A percentile compares a stretch with the other conserved stretches of the same genome.
Evolutionary conservation across 345 rosid genomes (phyloP).

Genomic region (Gossypium mustelinum): DNA sequence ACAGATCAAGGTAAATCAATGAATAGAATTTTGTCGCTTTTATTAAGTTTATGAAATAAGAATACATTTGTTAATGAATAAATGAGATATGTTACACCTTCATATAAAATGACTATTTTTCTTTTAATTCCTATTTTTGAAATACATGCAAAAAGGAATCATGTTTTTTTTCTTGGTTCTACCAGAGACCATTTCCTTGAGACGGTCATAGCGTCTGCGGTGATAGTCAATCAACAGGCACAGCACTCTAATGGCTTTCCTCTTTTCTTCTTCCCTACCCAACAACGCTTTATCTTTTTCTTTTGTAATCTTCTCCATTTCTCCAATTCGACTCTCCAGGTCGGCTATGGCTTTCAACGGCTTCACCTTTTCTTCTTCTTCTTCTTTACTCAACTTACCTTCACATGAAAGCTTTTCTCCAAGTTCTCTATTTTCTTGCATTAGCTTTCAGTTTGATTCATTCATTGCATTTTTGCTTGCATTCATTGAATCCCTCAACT

Average conservation of each 20-base stretch:
- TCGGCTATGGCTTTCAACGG: slow-evolving; percentile 28
- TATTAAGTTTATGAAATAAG: neutral
- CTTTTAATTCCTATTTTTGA: neutral
- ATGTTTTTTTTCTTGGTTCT: slow-evolving; percentile 28
- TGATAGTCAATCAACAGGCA: slow-evolving; percentile 81
- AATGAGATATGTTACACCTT: neutral
- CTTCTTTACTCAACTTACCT: slow-evolving; percentile 38
- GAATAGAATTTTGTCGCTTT: neutral
- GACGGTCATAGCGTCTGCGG: slow-evolving; percentile 47
- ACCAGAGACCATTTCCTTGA: slow-evolving; percentile 42
- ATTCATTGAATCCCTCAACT: neutral
- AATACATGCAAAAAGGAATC: neutral
- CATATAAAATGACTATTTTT: neutral
- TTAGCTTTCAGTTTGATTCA: neutral
- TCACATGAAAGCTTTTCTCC: neutral
- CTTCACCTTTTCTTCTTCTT: slow-evolving; percentile 32
- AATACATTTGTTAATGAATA: neutral
- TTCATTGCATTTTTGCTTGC: neutral
- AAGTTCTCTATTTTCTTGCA: neutral
- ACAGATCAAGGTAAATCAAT: neutral
- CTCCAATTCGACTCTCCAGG: slow-evolving; percentile 33
- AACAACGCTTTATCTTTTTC: slow-evolving; percentile 42
- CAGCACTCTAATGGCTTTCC: slow-evolving; percentile 68
- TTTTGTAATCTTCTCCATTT: slow-evolving; percentile 39
- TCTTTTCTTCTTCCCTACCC: slow-evolving; percentile 66